Evolutionary conservation across 2,329 filamentous ascomycete species (phyloP).

Genomic region (Apiospora malaysiana): DNA sequence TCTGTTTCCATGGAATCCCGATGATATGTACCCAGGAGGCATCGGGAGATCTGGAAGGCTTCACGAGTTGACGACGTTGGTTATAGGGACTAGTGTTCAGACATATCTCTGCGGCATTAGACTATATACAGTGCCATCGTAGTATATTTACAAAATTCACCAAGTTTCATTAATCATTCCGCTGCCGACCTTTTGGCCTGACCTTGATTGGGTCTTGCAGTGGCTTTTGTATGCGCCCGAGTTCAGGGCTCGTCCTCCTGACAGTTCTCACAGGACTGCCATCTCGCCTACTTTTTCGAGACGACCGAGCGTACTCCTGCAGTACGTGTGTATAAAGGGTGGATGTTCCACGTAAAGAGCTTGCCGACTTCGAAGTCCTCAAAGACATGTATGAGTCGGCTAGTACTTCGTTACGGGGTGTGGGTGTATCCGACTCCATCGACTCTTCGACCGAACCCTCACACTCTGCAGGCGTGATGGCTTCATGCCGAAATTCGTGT

Average conservation of each 20-base stretch:
- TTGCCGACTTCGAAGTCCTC: constrained; percentile 26
- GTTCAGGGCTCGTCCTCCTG: constrained; percentile 52
- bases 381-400: constrained; percentile 42
- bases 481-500: constrained; percentile 22
- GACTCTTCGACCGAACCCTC: constrained; percentile 42
- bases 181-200: constrained; percentile 48
- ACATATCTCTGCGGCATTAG: constrained; percentile 24
- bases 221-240: constrained; percentile 56
- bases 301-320: constrained; percentile 32
- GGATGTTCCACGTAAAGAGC: constrained; percentile 37
- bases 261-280: constrained; percentile 42
- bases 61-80: background rate
- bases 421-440: constrained; percentile 51
- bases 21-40: background rate
- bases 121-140: constrained; percentile 37
- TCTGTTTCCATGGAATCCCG: background rate
- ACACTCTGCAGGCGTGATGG: constrained; percentile 29
- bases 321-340: constrained; percentile 30
- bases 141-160: constrained; percentile 42
- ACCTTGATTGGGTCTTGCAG: constrained; percentile 47
- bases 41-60: no score
- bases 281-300: constrained; percentile 40
- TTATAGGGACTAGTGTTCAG: background rate
- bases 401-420: constrained; percentile 45
- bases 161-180: constrained; percentile 41